Conservation (phyloP, 331 rosid species). For the Telfairia occidentalis region DNA sequence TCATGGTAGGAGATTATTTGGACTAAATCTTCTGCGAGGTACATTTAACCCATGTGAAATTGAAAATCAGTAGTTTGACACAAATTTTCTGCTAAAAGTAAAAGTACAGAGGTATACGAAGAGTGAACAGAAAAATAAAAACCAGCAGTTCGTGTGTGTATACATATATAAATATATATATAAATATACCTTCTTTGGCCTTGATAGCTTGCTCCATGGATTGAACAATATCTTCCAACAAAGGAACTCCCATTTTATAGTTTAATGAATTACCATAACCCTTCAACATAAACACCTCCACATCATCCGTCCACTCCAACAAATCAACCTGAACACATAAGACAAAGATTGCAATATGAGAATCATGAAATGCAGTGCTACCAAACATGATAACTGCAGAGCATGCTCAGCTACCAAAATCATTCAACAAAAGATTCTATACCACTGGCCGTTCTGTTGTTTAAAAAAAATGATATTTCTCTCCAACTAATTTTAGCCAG, state of each 20-base stretch:
- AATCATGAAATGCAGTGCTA: not conserved
- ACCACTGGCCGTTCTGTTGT: not conserved
- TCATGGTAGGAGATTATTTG: no score
- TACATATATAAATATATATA: constrained; percentile 30
- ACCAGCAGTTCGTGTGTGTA: not conserved
- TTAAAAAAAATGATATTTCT: not conserved
- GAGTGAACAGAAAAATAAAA: not conserved
- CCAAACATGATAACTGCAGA: constrained; percentile 6
- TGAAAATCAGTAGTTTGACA: no score
- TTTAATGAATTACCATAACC: constrained; percentile 87
- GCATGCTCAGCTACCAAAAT: constrained; percentile 9
- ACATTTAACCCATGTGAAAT: not conserved
- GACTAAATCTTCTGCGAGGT: no score
- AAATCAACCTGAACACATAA: constrained; percentile 36
- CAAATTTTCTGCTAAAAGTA: no score
- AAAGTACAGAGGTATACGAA: not conserved
- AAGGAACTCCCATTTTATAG: constrained; percentile 80
- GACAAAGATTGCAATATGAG: constrained; percentile 8
- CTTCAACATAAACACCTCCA: constrained; percentile 70
- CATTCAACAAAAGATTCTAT: not conserved
- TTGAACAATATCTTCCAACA: constrained; percentile 64
- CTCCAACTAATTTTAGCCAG: not conserved
- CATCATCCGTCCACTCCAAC: constrained; percentile 95
- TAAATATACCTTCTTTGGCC: constrained; percentile 61
- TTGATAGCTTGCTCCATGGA: constrained; percentile 73